These are phyloP conservation scores for Colletotrichum zoysiae DNA, from an alignment of 2,329 filamentous ascomycete genomes.

Conservation along the genomic window DNA sequence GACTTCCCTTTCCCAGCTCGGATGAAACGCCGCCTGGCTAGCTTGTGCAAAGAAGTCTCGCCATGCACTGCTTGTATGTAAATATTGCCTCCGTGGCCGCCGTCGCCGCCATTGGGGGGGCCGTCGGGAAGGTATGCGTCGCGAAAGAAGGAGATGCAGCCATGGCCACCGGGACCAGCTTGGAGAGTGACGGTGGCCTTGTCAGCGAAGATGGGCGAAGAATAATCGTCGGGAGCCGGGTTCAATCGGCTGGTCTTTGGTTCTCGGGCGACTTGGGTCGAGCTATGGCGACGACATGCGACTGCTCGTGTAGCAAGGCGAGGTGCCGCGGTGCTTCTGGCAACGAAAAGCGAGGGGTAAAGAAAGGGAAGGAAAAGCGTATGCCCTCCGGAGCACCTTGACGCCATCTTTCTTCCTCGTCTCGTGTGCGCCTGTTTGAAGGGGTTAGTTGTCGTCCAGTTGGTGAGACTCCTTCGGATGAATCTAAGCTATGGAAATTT, in stretches of 20 bases:
- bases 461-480: background rate
- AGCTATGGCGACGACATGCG: slow-evolving; percentile 39
- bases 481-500: slow-evolving; percentile 34
- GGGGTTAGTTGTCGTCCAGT: background rate
- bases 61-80: slow-evolving; percentile 94
- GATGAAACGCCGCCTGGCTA: slow-evolving; percentile 81
- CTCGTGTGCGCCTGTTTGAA: background rate
- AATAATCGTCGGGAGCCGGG: slow-evolving; percentile 86
- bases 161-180: slow-evolving; percentile 86
- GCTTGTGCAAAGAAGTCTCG: slow-evolving; percentile 93
- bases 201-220: slow-evolving; percentile 86
- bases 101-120: slow-evolving; percentile 94
- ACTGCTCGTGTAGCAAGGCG: slow-evolving; percentile 46
- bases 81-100: slow-evolving; percentile 89
- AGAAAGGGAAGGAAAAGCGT: slow-evolving; percentile 62
- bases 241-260: slow-evolving; percentile 72
- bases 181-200: slow-evolving; percentile 82
- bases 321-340: slow-evolving; percentile 45
- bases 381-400: slow-evolving; percentile 54
- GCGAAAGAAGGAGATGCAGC: slow-evolving; percentile 93
- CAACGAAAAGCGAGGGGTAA: slow-evolving; percentile 60
- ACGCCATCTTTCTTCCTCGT: slow-evolving; percentile 52
- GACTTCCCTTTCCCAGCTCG: slow-evolving; percentile 82
- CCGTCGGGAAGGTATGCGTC: slow-evolving; percentile 92
- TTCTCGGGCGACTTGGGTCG: slow-evolving; percentile 40